Evolutionary conservation across 495 filamentous ascomycete genomes (phyloP), one percentile per base, ranked within the genome.

Genomic region (Lepidopterella palustris): DNA sequence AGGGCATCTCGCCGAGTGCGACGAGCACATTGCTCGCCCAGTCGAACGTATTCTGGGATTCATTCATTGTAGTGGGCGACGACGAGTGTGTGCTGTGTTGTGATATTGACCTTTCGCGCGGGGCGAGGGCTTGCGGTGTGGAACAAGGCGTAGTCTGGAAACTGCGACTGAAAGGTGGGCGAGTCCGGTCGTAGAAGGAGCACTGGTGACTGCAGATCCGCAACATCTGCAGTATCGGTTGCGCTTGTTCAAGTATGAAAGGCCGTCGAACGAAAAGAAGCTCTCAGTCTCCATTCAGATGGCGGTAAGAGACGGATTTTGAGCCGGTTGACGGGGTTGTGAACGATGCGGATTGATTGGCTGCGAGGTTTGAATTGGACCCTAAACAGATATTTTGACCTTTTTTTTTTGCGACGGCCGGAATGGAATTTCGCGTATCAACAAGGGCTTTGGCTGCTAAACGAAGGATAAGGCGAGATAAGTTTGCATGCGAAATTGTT

Each of bases 21-120:
- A 48, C 24, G 35, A 23, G 55, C 13, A 51, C 27, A 25, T 56
- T 26, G 26, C 55, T 3, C 40, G 51, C 58, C 58, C 58, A 61
- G 49, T 60, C 57, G n/a, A 15, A 11, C 35, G 9, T 42, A 3
- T 42, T 18, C n/a, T n/a, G n/a, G n/a, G n/a, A n/a, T n/a, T n/a
- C n/a, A n/a, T n/a, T n/a, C n/a, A n/a, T n/a, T n/a, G n/a, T n/a
- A n/a, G n/a, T n/a, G 18, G 35, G 10, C 10, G 31, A 15, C 6
- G 35, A 42, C 13, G 35, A 18, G 9, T 42, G 3, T 3, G 13
- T 42, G 35, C 18, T 10, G 9, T 15, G 2, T 3, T 42, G n/a
- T 10, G 35, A 42, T 15, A 3, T 42, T 18, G 13, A 2, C 3
- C 3, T 42, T 42, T 18, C 35, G 35, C 10, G 13, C 35, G 18